Percentiles rank a stretch among this genome's conserved stretches.
Conservation (phyloP, 1,284 basidiomycete species). For the Vanrija pseudolonga region DNA sequence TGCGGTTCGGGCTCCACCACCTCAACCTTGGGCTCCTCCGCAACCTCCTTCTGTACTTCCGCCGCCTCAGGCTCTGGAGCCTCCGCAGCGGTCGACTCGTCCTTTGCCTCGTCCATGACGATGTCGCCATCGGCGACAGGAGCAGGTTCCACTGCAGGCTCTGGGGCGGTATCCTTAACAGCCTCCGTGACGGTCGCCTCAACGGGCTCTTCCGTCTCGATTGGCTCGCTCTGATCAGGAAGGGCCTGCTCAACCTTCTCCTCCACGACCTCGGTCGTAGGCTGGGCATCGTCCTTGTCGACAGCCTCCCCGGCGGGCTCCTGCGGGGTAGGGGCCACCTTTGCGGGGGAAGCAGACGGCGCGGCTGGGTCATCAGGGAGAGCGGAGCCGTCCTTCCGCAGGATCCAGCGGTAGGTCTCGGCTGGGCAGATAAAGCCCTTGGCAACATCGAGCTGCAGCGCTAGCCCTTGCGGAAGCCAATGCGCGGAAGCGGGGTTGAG, state of each 20-base stretch:
- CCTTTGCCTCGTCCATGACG: no score
- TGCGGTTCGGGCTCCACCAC: neutral
- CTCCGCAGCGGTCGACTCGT: no score
- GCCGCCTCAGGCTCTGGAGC: no score
- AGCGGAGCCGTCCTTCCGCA: neutral
- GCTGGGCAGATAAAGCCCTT: slow-evolving; percentile 3
- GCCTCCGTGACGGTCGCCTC: neutral
- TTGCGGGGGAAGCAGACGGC: neutral
- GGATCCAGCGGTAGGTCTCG: slow-evolving; percentile 6
- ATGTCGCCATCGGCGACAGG: no score
- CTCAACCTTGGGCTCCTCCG: neutral
- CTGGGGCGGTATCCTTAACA: neutral
- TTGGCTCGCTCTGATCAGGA: no score
- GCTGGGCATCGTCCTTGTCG: slow-evolving; percentile 10
- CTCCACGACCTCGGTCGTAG: neutral
- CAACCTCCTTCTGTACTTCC: neutral
- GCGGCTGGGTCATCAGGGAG: neutral
- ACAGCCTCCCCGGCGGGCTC: neutral
- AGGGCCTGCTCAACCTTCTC: neutral
- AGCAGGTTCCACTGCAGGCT: neutral
- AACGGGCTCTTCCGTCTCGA: neutral
- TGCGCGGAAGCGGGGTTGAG: slow-evolving; percentile 5
- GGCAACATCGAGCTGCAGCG: slow-evolving; percentile 5
- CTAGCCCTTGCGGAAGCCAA: slow-evolving; percentile 11
- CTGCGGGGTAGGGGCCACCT: neutral